Evolutionary conservation across 306 rosid species (phyloP), one percentile per base, ranked within the genome.

Genomic region (Citrullus colocynthis): DNA sequence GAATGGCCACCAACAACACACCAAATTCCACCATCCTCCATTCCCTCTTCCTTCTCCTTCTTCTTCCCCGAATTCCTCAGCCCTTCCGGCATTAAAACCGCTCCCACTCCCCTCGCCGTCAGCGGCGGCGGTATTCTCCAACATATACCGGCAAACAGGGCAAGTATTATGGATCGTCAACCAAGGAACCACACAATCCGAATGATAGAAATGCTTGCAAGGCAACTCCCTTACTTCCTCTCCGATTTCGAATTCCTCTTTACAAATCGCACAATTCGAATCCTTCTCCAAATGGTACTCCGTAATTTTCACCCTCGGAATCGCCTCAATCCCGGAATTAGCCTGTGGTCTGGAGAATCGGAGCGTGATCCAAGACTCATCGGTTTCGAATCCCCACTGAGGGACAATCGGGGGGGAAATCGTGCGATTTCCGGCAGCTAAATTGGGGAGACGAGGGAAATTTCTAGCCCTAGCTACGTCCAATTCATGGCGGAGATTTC

Each of bases 181-280:
- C 98, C 98, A 93, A 7, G 98, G 92, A 1, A 80, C 62, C 48
- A 93, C 79, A 67, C 98, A 93, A 20, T 86, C 90, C 0, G 85
- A 81, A 81, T 93, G 98, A 60, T 91, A 93, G 79, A 91, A 83
- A 81, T 93, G 98, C 32, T 74, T 86, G 85, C 98, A 93, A 2
- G 98, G 95, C 80, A 91, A 73, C 62, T 89, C 93, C 21, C 75
- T 87, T 54, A 79, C 91, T 78, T 89, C 91, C 49, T 54, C 86
- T 2, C 77, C 91, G 18, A 91, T 20, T 74, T 70, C 79, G 65
- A 93, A 91, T 11, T 85, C 97, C 21, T 89, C 97, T 72, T 93
- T 91, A 79, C 96, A 91, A 15, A 93, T 81, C 1, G 98, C 84
- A 75, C 98, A 93, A 55, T 42, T 82, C 5, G 90, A 87, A 18